Conservation (phyloP, 768 basidiomycete species). For the Leccinum aurantiacum region DNA sequence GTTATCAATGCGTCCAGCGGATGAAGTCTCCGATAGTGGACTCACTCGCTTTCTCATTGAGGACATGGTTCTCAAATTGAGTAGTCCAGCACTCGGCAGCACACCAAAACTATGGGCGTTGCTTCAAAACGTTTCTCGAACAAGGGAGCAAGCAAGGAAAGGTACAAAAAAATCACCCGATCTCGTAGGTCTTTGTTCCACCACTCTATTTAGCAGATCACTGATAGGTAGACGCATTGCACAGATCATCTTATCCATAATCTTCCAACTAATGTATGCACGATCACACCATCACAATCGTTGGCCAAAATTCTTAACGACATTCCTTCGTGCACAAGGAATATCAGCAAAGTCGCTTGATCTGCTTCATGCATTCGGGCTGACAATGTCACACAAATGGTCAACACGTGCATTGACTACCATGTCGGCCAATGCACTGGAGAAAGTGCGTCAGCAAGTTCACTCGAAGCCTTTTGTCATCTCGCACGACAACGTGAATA, state of each 20-base stretch:
- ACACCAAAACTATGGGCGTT: background rate
- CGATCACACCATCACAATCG: background rate
- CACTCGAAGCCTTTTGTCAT: constrained; percentile 7
- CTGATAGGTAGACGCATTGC: too few species aligned
- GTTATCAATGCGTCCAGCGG: background rate
- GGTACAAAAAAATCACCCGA: background rate
- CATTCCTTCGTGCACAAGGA: background rate
- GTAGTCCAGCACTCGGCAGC: background rate
- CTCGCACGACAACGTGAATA: constrained; percentile 9
- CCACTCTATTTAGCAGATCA: too few species aligned
- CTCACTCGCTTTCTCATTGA: background rate
- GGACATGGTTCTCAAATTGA: background rate
- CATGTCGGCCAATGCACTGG: constrained; percentile 1
- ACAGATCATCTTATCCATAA: background rate
- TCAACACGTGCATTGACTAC: background rate
- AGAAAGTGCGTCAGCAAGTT: constrained; percentile 9
- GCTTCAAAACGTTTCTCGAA: background rate
- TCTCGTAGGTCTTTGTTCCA: background rate
- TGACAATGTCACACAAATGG: constrained; percentile 1
- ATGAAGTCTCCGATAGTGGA: background rate
- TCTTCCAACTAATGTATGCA: background rate
- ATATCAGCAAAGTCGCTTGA: background rate
- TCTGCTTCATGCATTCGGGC: background rate
- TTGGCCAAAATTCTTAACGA: background rate
- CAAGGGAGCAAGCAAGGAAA: background rate